These are phyloP conservation scores for Podila verticillata DNA, from an alignment of 192 early-diverging fungal genomes.

Conservation along the genomic window DNA sequence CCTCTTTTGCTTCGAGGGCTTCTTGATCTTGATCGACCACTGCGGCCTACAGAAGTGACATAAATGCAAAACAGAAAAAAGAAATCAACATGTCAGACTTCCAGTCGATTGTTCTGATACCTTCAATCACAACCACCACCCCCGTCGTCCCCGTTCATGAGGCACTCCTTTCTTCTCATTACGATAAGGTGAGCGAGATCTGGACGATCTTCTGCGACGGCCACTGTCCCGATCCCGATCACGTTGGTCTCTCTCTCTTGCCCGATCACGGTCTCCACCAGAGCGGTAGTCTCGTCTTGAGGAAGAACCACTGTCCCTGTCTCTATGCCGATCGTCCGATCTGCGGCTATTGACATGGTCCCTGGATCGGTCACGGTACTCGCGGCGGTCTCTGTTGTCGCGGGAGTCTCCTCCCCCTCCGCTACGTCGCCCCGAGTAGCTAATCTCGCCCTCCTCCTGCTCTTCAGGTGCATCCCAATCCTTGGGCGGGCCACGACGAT, in stretches of 20 bases:
- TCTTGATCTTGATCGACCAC: conserved; percentile 42
- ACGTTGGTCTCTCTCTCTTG: conserved; percentile 9
- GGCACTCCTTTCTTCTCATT: not conserved
- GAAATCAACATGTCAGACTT: not conserved
- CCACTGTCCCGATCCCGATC: conserved; percentile 10
- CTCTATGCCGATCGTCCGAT: not conserved
- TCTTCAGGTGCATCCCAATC: conserved; percentile 53
- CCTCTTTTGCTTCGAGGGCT: conserved; percentile 25
- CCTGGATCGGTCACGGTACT: conserved; percentile 11
- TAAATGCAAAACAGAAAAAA: not conserved
- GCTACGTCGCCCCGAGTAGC: conserved; percentile 13
- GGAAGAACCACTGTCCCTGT: not conserved
- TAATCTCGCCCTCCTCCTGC: conserved; percentile 47
- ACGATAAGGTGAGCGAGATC: conserved; percentile 40
- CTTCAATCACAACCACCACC: not conserved
- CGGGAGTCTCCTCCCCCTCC: not conserved
- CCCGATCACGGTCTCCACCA: not conserved
- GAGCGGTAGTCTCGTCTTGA: not conserved
- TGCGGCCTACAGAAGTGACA: conserved; percentile 8
- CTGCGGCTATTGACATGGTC: conserved; percentile 13
- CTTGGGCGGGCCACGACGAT: conserved; percentile 25
- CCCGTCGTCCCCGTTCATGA: too few species aligned
- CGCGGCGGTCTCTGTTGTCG: not conserved
- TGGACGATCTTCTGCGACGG: conserved; percentile 21
- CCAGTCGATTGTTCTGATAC: not conserved